A percentile compares a stretch with the other conserved stretches of the same genome.
Evolutionary conservation across 805 yeast genomes (phyloP).

Genomic region (Candida adriatica): DNA sequence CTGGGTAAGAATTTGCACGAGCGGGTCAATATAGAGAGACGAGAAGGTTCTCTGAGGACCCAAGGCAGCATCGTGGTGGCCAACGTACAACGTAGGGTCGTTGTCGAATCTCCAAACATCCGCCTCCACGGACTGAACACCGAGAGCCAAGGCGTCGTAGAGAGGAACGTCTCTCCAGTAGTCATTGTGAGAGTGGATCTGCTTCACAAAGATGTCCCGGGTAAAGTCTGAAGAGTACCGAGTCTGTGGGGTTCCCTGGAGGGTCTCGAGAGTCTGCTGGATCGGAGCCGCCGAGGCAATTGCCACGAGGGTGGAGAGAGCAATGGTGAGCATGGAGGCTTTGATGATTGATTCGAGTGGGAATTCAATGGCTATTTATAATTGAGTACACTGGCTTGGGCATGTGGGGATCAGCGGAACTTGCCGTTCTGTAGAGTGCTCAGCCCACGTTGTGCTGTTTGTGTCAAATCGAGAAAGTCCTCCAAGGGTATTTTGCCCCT

Average conservation of each 20-base stretch:
- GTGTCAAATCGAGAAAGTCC: too few relatives aligned
- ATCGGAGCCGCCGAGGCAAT: slow-evolving; percentile 13
- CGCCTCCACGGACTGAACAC: slow-evolving; percentile 57
- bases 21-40: slow-evolving; percentile 49
- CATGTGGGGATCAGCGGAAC: too few relatives aligned
- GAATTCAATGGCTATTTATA: too few relatives aligned
- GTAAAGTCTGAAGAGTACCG: slow-evolving; percentile 19
- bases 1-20: slow-evolving; percentile 39
- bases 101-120: slow-evolving; percentile 47
- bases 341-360: too few relatives aligned
- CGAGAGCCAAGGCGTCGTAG: slow-evolving; percentile 46
- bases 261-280: slow-evolving; percentile 13
- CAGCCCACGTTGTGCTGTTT: too few relatives aligned
- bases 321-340: slow-evolving; percentile 1
- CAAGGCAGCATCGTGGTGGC: slow-evolving; percentile 52
- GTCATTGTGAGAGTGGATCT: slow-evolving; percentile 66
- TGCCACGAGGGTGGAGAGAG: slow-evolving; percentile 3
- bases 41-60: slow-evolving; percentile 39
- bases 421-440: too few relatives aligned
- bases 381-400: too few relatives aligned
- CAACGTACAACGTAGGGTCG: slow-evolving; percentile 45
- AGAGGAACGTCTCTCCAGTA: slow-evolving; percentile 61
- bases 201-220: slow-evolving; percentile 23
- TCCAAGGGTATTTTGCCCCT: too few relatives aligned
- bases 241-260: slow-evolving; percentile 11